Evolutionary conservation across 1,284 basidiomycete species (phyloP).

Genomic region (Tilletia walkeri): DNA sequence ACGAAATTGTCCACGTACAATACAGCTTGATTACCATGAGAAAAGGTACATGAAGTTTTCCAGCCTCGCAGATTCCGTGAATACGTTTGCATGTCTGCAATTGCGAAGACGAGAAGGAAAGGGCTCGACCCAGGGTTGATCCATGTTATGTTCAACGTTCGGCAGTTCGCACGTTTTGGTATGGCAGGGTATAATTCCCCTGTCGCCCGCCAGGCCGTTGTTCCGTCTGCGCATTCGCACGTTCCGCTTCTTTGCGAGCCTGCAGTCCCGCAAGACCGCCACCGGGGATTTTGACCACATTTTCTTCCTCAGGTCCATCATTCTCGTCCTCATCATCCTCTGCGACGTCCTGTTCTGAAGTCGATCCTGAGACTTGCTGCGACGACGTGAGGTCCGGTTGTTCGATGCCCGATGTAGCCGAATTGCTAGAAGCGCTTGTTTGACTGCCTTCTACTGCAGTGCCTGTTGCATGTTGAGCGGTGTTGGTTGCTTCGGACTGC

Average conservation of each 20-base stretch:
- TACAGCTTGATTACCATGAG: too few species aligned
- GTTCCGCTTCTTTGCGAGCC: constrained; percentile 6
- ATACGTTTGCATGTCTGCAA: too few species aligned
- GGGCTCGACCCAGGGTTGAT: too few species aligned
- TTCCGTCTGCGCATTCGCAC: not conserved
- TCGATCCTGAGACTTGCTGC: not conserved
- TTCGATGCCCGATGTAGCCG: not conserved
- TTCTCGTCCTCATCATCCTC: not conserved
- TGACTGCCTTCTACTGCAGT: too few species aligned
- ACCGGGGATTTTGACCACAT: constrained; percentile 1
- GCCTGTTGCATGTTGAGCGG: too few species aligned
- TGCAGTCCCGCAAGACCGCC: not conserved
- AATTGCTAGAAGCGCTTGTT: too few species aligned
- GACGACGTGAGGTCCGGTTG: not conserved
- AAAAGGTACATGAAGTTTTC: too few species aligned
- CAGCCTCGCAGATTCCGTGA: too few species aligned
- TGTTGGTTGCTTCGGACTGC: too few species aligned
- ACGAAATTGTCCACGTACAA: too few species aligned
- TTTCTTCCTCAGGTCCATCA: not conserved
- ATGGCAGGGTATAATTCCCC: not conserved
- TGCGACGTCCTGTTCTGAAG: not conserved
- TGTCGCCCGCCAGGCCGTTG: not conserved
- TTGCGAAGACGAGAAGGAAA: too few species aligned
- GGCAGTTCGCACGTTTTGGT: not conserved
- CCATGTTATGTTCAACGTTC: not conserved